These are phyloP conservation scores for Alternaria atra DNA, from an alignment of 2,329 filamentous ascomycete species.

Conservation along the genomic window DNA sequence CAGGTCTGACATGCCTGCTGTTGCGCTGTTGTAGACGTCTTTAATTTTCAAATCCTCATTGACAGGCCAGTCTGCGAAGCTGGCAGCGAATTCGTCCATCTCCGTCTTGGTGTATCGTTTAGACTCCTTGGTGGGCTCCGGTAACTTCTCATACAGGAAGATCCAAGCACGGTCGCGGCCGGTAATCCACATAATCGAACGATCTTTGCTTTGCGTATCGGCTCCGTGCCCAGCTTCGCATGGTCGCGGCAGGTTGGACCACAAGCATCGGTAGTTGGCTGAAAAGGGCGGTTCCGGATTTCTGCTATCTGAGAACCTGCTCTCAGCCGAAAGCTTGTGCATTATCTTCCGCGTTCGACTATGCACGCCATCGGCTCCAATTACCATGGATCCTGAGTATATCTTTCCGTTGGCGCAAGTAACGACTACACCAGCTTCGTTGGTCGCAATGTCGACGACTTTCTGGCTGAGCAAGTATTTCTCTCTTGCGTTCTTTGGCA, in stretches of 20 bases:
- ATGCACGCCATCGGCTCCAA: conserved; percentile 6
- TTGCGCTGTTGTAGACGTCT: conserved; percentile 2
- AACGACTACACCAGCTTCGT: not conserved
- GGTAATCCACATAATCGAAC: not conserved
- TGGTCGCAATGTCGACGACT: not conserved
- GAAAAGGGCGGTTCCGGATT: conserved; percentile 4
- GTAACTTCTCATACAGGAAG: conserved; percentile 1
- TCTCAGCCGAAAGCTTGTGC: not conserved
- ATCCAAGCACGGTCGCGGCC: conserved; percentile 6
- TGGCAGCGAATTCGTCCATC: conserved; percentile 1
- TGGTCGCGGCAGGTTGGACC: not conserved
- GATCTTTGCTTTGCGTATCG: not conserved
- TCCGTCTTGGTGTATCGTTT: conserved; percentile 2
- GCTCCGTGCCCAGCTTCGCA: not conserved
- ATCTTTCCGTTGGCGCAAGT: not conserved
- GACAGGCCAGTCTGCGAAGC: conserved; percentile 8
- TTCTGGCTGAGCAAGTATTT: conserved; percentile 1
- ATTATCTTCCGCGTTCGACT: conserved; percentile 6
- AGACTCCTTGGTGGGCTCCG: not conserved
- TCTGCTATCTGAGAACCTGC: not conserved
- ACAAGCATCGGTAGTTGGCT: conserved; percentile 1
- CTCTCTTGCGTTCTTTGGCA: not conserved
- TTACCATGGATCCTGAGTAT: not conserved
- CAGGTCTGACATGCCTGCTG: conserved; percentile 2
- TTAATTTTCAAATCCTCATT: not conserved